Evolutionary conservation across 2,329 filamentous ascomycete species (phyloP).

Genomic region (Bipolaris sorokiniana): DNA sequence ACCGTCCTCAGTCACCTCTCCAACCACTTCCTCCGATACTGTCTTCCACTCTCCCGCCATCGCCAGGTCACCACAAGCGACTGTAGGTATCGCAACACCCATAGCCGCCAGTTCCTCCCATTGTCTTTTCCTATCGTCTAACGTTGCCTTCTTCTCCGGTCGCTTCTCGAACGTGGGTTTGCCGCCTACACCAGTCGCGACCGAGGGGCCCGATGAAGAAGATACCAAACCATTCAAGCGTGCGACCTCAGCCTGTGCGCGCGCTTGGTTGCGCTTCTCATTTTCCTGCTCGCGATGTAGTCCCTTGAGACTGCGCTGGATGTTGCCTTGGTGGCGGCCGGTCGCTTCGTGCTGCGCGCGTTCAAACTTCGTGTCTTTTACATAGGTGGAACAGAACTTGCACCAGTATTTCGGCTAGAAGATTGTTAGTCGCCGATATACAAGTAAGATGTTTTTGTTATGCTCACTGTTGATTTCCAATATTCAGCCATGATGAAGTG

Average conservation of each 20-base stretch:
- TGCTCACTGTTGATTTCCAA: slow-evolving; percentile 86
- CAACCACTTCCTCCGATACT: slow-evolving; percentile 58
- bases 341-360: slow-evolving; percentile 88
- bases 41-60: slow-evolving; percentile 88
- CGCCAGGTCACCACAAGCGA: slow-evolving; percentile 79
- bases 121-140: slow-evolving; percentile 78
- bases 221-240: slow-evolving; percentile 77
- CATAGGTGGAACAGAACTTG: slow-evolving; percentile 90
- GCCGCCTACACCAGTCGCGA: slow-evolving; percentile 37
- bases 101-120: slow-evolving; percentile 86
- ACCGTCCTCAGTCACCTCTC: slow-evolving; percentile 52
- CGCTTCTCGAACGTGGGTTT: slow-evolving; percentile 41
- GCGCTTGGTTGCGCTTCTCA: slow-evolving; percentile 79
- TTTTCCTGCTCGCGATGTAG: slow-evolving; percentile 85
- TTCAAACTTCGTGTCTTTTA: slow-evolving; percentile 91
- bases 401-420: slow-evolving; percentile 87
- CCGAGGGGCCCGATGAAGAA: slow-evolving; percentile 45
- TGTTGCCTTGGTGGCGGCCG: slow-evolving; percentile 78
- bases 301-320: slow-evolving; percentile 89
- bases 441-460: neutral
- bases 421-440: slow-evolving; percentile 12
- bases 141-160: slow-evolving; percentile 55
- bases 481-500: slow-evolving; percentile 80
- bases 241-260: slow-evolving; percentile 83
- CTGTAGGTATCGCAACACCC: slow-evolving; percentile 82